Base-by-base conservation (phyloP, 179 eudicot genomes). In the Sideroxylon spinosum region DNA sequence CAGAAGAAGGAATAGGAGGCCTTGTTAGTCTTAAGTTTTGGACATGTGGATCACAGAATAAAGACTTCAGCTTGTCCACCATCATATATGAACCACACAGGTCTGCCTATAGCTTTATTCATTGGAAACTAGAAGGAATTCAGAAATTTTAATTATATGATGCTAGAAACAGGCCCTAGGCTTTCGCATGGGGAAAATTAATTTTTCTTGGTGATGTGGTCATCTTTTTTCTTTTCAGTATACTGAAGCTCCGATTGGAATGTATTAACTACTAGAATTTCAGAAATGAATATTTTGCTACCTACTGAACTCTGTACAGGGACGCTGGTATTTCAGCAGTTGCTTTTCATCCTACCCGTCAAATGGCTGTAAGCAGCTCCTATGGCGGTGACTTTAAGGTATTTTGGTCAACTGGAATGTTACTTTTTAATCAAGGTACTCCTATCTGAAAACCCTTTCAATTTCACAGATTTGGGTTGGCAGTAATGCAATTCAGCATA, bases 51-150 rank as follows among this genome's bases (percentile, higher is more conserved):
- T 75, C 87, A n/a, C 91, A 83, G 84, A 92, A 79, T 75, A 90
- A 89, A 76, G 86, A 89, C 59, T 90, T 87, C 81, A 88, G 86
- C 86, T 88, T 95, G 83, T 91, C 97, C 26, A 95, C 99, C 23
- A 77, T 95, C 62, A 85, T 95, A 72, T 95, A 95, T 84, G 99
- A 95, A 81, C 99, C 99, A 50, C 99, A 93, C 92, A 90, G 97
- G 99, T 95, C 80, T 49, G 52, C 37, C 73, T 2, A 52, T 74
- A 20, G 78, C 56, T 72, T 55, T 50, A 22, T 23, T 17, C 37
- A 0, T 67, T 20, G n/a, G 37, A 46, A 64, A 26, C 26, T 64
- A 4, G 9, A 3, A 25, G 11, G 71, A 55, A 68, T 72, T 26
- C 9, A 52, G 20, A 60, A 17, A 64, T 19, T 48, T 13, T 6